Base-by-base conservation (phyloP, 306 rosid genomes). In the Oemleria cerasiformis region DNA sequence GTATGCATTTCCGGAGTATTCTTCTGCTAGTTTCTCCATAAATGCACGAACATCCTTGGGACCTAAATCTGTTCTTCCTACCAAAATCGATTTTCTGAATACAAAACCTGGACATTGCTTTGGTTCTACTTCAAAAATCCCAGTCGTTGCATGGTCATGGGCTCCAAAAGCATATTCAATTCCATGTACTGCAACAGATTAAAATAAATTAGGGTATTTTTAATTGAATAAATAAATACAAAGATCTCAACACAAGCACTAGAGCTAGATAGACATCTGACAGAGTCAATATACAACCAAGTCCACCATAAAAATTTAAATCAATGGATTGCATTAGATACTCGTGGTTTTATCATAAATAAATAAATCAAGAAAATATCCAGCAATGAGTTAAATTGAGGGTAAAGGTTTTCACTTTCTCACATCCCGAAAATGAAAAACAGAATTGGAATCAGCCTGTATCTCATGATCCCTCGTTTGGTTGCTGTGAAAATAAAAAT, bases 91-190 rank as follows among this genome's bases (percentile, higher is more conserved):
- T 70, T 88, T 91, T 68, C 99, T 88, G 70, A 91, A 95, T 39
- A 94, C 88, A 73, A 95, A 95, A 34, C 99, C 99, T 11, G 99
- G 99, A 67, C 99, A 95, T 53, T 80, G 70, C 38, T 81, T 86
- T 10, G 99, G 97, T 75, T 91, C 96, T 64, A 95, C 97, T 78
- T 91, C 96, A 65, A 95, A 91, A 67, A 95, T 92, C 57, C 99
- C 97, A 4, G 96, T 85, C 2, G 96, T 74, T 51, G 89, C 43
- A 54, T 80, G 90, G 13, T 95, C 99, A 71, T 95, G 99, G 1
- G 99, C 99, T 67, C 99, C 99, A 78, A 91, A 95, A 25, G 96
- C 96, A 74, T 95, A 95, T 76, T 95, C 99, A 76, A 89, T 75
- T 2, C 81, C 96, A 69, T 92, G 97, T 81, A 95, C 99, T 94